Percentiles rank a stretch among this genome's conserved stretches.
phyloP scores from a whole-genome alignment of 2,329 filamentous ascomycete species.

The Xylariaceae sp. region DNA sequence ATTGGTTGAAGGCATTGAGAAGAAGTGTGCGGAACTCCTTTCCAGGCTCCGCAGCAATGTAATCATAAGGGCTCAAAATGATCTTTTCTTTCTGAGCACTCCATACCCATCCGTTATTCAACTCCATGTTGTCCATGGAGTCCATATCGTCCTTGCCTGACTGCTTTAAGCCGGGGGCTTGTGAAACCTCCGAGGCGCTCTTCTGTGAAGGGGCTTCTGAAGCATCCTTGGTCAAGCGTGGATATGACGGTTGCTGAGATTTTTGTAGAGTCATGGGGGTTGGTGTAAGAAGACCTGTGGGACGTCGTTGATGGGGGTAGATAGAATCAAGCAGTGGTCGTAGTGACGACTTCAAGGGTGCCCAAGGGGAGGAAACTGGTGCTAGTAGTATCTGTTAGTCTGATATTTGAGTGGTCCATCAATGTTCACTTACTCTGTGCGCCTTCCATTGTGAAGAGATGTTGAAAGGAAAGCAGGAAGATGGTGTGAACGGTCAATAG shows the following conservation, averaged over 20 bases:
- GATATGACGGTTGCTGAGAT: conserved; percentile 4
- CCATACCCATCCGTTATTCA: conserved; percentile 63
- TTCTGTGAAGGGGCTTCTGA: conserved; percentile 4
- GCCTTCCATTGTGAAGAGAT: conserved; percentile 20
- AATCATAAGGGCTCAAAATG: conserved; percentile 80
- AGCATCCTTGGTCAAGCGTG: conserved; percentile 7
- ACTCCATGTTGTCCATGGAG: conserved; percentile 62
- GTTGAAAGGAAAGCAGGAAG: not conserved
- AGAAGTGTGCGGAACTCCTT: conserved; percentile 85
- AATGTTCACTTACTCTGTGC: conserved; percentile 15
- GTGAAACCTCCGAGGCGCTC: conserved; percentile 7
- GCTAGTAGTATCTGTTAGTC: conserved; percentile 15
- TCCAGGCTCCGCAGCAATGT: conserved; percentile 78
- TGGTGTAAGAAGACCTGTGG: conserved; percentile 26
- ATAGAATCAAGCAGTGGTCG: conserved; percentile 25
- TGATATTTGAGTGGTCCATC: not conserved
- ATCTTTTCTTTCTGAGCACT: conserved; percentile 78
- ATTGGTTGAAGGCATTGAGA: conserved; percentile 81
- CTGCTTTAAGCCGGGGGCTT: conserved; percentile 50
- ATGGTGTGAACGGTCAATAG: not conserved
- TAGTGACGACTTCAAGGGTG: conserved; percentile 26
- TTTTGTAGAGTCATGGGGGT: conserved; percentile 21
- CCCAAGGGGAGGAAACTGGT: conserved; percentile 27
- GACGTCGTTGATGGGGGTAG: conserved; percentile 27
- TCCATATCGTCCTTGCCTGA: conserved; percentile 43